Evolutionary conservation across 306 rosid genomes (phyloP).

Genomic region (Prunus armeniaca): DNA sequence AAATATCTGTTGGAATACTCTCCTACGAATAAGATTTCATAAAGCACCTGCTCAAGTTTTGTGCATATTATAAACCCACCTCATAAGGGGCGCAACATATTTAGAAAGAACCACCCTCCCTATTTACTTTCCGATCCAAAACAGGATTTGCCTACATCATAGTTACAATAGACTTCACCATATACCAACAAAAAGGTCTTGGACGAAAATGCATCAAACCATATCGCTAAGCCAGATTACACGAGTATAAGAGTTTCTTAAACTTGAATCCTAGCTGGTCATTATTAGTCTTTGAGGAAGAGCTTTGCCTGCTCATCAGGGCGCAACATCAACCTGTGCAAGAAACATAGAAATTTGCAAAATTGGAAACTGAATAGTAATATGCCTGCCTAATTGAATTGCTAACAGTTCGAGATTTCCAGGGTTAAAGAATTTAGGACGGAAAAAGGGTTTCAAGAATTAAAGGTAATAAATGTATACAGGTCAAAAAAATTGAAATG

Average conservation of each 20-base stretch:
- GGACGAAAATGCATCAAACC: not conserved
- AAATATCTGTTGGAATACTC: too few species aligned
- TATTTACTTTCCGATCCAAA: not conserved
- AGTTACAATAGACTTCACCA: not conserved
- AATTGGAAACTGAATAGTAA: constrained; percentile 23
- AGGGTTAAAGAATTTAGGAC: too few species aligned
- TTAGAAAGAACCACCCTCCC: not conserved
- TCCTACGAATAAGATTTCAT: too few species aligned
- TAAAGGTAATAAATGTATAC: not conserved
- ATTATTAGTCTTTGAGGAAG: constrained; percentile 32
- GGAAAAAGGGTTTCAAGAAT: not conserved
- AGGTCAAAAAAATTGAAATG: not conserved
- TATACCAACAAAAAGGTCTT: not conserved
- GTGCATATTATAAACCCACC: not conserved
- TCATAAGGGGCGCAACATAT: not conserved
- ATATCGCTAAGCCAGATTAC: constrained; percentile 15
- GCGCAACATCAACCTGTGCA: constrained; percentile 49
- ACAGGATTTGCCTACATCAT: not conserved
- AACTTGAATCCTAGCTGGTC: constrained; percentile 23
- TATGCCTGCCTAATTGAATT: constrained; percentile 15
- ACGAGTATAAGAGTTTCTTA: constrained; percentile 1
- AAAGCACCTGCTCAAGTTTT: not conserved
- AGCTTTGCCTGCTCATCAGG: constrained; percentile 42
- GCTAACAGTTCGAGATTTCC: not conserved
- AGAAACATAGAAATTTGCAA: constrained; percentile 34